Evolutionary conservation across 768 basidiomycete genomes (phyloP).

Genomic region (Kwoniella botswanensis): DNA sequence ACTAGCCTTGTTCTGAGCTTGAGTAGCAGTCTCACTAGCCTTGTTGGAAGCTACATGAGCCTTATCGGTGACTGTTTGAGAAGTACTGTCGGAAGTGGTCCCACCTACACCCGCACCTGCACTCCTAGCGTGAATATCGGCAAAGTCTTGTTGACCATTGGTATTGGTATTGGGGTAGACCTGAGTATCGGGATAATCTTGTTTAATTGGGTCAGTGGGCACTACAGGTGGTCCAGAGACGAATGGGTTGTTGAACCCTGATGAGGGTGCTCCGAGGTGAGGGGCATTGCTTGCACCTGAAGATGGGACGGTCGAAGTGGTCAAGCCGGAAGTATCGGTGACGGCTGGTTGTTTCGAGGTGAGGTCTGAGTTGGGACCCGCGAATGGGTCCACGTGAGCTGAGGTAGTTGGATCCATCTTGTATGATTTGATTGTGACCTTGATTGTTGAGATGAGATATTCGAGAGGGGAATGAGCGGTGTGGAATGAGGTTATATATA

Average conservation of each 20-base stretch:
- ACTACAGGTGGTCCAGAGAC: not conserved
- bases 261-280: not conserved
- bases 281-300: not conserved
- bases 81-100: not conserved
- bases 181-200: slow-evolving; percentile 8
- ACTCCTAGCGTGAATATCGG: slow-evolving; percentile 13
- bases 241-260: slow-evolving; percentile 15
- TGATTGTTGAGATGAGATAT: not conserved
- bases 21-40: slow-evolving; percentile 5
- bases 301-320: slow-evolving; percentile 15
- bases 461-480: not conserved
- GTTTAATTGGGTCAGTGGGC: not conserved
- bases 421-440: not conserved
- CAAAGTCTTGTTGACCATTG: slow-evolving; percentile 5
- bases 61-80: slow-evolving; percentile 6
- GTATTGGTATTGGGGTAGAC: slow-evolving; percentile 1
- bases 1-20: slow-evolving; percentile 16
- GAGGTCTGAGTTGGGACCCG: slow-evolving; percentile 13
- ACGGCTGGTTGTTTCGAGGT: slow-evolving; percentile 18
- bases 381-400: slow-evolving; percentile 21
- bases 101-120: not conserved
- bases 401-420: slow-evolving; percentile 24
- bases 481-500: not conserved
- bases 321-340: slow-evolving; percentile 8
- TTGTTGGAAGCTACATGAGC: slow-evolving; percentile 19